Percentiles rank a stretch among this genome's conserved stretches.
phyloP scores from a whole-genome alignment of 257 asterid species.

The Scutellaria galericulata region DNA sequence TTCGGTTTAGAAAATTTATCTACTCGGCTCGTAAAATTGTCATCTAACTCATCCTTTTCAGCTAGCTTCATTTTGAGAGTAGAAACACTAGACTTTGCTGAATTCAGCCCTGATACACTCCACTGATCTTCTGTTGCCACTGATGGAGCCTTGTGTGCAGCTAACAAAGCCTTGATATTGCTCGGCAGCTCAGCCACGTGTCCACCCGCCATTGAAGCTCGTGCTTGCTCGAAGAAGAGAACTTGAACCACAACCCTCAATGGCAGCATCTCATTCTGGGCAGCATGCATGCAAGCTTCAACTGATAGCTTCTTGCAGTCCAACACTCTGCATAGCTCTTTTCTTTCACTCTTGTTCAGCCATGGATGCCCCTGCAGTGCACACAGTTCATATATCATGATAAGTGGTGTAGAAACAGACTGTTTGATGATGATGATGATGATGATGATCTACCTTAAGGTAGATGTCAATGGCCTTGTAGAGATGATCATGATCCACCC shows the following conservation, averaged over 20 bases:
- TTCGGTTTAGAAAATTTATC: constrained; percentile 43
- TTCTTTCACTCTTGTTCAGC: constrained; percentile 78
- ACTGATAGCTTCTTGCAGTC: constrained; percentile 84
- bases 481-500: constrained; percentile 85
- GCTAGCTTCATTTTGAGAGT: constrained; percentile 86
- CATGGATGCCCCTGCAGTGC: constrained; percentile 73
- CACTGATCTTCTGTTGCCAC: constrained; percentile 64
- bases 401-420: background rate
- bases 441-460: constrained; percentile 66
- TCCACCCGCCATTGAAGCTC: constrained; percentile 61
- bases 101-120: constrained; percentile 68
- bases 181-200: constrained; percentile 61
- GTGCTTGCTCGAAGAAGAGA: constrained; percentile 89
- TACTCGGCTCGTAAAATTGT: constrained; percentile 22
- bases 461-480: constrained; percentile 82
- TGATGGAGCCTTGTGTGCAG: constrained; percentile 44
- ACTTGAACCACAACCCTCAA: constrained; percentile 90
- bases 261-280: constrained; percentile 90
- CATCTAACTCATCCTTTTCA: constrained; percentile 60
- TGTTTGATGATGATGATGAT: too few relatives aligned
- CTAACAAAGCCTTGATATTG: constrained; percentile 68
- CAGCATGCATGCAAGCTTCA: constrained; percentile 90
- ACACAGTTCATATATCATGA: constrained; percentile 8
- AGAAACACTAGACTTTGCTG: constrained; percentile 63
- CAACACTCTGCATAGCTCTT: constrained; percentile 65